phyloP scores from a whole-genome alignment of 2,329 filamentous ascomycete genomes.

The Ramularia collo-cygni region DNA sequence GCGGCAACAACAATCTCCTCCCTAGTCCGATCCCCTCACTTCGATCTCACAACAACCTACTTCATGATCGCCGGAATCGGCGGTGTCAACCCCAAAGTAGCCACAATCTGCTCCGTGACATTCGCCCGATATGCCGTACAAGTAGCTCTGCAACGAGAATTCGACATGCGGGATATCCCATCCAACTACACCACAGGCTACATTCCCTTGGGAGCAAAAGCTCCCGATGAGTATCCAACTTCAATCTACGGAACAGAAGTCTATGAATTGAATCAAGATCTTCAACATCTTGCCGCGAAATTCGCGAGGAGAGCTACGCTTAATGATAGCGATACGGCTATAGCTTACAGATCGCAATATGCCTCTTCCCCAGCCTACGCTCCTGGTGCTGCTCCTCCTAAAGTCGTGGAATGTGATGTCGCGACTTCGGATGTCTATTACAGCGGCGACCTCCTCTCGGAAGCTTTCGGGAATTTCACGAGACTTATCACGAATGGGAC shows the following conservation, averaged over 20 bases:
- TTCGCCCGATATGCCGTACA: slow-evolving; percentile 23
- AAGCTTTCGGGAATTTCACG: slow-evolving; percentile 27
- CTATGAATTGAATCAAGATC: slow-evolving; percentile 30
- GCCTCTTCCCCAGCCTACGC: slow-evolving; percentile 22
- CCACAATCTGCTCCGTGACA: slow-evolving; percentile 20
- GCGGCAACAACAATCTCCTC: slow-evolving; percentile 9
- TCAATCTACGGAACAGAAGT: slow-evolving; percentile 32
- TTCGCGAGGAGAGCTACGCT: slow-evolving; percentile 25
- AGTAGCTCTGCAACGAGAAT: slow-evolving; percentile 21
- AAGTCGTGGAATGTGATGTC: slow-evolving; percentile 28
- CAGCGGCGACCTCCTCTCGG: slow-evolving; percentile 24
- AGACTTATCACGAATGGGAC: slow-evolving; percentile 31
- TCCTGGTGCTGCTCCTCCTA: slow-evolving; percentile 17
- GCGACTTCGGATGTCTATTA: slow-evolving; percentile 29
- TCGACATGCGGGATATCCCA: slow-evolving; percentile 18
- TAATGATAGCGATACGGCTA: slow-evolving; percentile 26
- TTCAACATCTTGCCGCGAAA: slow-evolving; percentile 22
- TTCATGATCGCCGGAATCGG: slow-evolving; percentile 25
- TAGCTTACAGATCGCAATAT: slow-evolving; percentile 27
- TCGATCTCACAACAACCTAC: slow-evolving; percentile 22
- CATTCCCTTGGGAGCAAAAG: slow-evolving; percentile 18
- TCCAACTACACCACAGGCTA: slow-evolving; percentile 19
- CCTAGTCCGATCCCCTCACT: slow-evolving; percentile 14
- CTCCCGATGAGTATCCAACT: slow-evolving; percentile 22
- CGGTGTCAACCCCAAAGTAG: slow-evolving; percentile 20